Percentiles rank a stretch among this genome's conserved stretches.
phyloP scores from a whole-genome alignment of 2,329 filamentous ascomycete species.

The Aspergillus floridensis region DNA sequence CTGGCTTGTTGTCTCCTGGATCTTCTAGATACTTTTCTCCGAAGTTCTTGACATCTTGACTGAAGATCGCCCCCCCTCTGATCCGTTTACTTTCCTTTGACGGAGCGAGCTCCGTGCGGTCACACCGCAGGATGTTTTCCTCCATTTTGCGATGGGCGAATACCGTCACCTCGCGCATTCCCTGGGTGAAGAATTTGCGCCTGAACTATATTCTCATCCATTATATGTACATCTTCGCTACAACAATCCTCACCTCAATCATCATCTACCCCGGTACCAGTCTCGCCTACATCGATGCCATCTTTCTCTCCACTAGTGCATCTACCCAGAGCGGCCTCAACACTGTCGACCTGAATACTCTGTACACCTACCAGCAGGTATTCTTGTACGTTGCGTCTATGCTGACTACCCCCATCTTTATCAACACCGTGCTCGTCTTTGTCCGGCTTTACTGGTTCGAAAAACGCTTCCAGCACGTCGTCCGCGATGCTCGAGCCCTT shows the following conservation, averaged over 20 bases:
- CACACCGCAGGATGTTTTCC: conserved; percentile 29
- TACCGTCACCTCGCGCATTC: conserved; percentile 34
- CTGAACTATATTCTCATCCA: conserved; percentile 49
- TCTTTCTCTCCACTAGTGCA: conserved; percentile 82
- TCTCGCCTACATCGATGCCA: conserved; percentile 76
- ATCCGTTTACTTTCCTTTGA: background rate
- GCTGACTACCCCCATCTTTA: conserved; percentile 77
- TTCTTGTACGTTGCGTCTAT: conserved; percentile 70
- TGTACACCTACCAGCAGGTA: conserved; percentile 71
- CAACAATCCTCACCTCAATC: conserved; percentile 71
- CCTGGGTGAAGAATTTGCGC: conserved; percentile 36
- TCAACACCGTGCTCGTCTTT: conserved; percentile 84
- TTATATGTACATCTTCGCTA: conserved; percentile 74
- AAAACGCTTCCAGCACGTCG: conserved; percentile 85
- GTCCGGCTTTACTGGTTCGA: conserved; percentile 97
- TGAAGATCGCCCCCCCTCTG: background rate
- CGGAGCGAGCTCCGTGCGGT: conserved; percentile 6
- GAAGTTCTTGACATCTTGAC: background rate
- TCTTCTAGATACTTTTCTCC: background rate
- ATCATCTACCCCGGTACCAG: conserved; percentile 67
- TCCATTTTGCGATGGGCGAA: conserved; percentile 20
- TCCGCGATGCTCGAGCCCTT: conserved; percentile 65
- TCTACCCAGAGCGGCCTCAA: conserved; percentile 94
- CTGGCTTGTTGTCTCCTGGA: background rate
- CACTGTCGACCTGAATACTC: conserved; percentile 63